A percentile compares a stretch with the other conserved stretches of the same genome.
Evolutionary conservation across 805 yeast genomes (phyloP).

Genomic region (Candida bentonensis): DNA sequence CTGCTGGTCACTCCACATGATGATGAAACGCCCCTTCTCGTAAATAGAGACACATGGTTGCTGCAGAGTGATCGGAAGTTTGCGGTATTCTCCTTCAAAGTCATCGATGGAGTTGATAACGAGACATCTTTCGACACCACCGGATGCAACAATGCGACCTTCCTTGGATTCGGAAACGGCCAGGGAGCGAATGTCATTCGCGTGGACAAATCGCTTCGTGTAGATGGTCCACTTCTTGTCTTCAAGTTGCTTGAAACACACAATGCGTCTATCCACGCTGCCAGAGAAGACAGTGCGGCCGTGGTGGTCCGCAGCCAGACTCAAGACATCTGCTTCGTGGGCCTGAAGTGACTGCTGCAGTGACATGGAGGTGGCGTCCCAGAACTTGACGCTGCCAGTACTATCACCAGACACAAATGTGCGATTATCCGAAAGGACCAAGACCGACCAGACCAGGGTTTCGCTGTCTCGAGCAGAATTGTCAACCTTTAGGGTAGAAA

Average conservation of each 20-base stretch:
- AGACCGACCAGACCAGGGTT: conserved; percentile 82
- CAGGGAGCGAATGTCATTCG: conserved; percentile 73
- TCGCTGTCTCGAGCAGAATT: conserved; percentile 63
- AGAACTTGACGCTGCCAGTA: conserved; percentile 82
- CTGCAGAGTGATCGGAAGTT: conserved; percentile 48
- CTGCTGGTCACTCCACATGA: conserved; percentile 70
- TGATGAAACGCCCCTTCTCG: conserved; percentile 35
- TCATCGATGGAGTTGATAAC: conserved; percentile 47
- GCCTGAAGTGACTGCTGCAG: conserved; percentile 60
- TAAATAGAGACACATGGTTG: conserved; percentile 40
- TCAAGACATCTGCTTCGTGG: conserved; percentile 85
- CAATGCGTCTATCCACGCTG: conserved; percentile 88
- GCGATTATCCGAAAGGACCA: conserved; percentile 42
- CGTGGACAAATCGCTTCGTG: conserved; percentile 66
- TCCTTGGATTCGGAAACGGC: conserved; percentile 54
- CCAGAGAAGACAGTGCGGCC: conserved; percentile 67
- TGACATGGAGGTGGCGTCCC: conserved; percentile 74
- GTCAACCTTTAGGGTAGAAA: conserved; percentile 84
- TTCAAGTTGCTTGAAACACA: conserved; percentile 45
- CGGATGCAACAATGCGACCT: conserved; percentile 40
- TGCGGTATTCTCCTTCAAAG: conserved; percentile 60
- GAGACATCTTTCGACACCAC: conserved; percentile 30
- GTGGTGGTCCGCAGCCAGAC: conserved; percentile 44
- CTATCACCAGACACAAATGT: conserved; percentile 95
- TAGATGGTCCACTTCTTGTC: conserved; percentile 52